Evolutionary conservation across 768 basidiomycete species (phyloP).

Genomic region (Phylloporus sp.): DNA sequence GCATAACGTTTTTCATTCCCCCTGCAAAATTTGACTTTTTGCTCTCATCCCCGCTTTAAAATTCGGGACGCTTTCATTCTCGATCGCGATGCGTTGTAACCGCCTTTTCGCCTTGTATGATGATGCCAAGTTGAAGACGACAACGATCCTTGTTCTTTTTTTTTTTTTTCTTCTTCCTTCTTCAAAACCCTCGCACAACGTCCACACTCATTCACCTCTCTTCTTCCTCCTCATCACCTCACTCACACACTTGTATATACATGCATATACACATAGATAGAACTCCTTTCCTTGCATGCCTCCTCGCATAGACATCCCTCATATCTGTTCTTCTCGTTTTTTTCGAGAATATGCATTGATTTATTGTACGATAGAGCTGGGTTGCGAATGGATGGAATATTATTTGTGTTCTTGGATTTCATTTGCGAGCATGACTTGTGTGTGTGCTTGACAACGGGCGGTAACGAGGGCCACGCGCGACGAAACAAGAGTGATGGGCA

Average conservation of each 20-base stretch:
- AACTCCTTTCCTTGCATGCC: conserved; percentile 23
- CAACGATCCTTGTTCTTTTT: conserved; percentile 19
- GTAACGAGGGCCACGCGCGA: conserved; percentile 13
- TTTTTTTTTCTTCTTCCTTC: conserved; percentile 6
- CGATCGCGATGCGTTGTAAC: conserved; percentile 15
- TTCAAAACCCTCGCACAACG: conserved; percentile 10
- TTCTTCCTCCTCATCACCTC: conserved; percentile 12
- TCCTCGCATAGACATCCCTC: conserved; percentile 27
- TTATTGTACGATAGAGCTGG: conserved; percentile 34
- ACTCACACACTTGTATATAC: conserved; percentile 36
- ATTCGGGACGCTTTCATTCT: conserved; percentile 20
- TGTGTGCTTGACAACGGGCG: conserved; percentile 9
- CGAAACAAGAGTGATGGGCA: not conserved
- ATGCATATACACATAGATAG: conserved; percentile 37
- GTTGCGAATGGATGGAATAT: conserved; percentile 31
- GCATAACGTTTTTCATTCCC: conserved; percentile 12
- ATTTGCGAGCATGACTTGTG: not conserved
- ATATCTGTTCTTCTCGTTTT: conserved; percentile 11
- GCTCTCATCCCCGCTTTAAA: not conserved
- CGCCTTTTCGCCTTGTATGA: conserved; percentile 7
- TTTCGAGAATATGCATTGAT: conserved; percentile 32
- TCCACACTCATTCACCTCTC: conserved; percentile 25
- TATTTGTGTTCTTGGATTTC: conserved; percentile 26
- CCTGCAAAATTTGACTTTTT: not conserved
- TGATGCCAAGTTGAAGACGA: conserved; percentile 11